These are phyloP conservation scores for Chlamydomonas schloesseri DNA, from an alignment of 139 green algal genomes.

Conservation along the genomic window DNA sequence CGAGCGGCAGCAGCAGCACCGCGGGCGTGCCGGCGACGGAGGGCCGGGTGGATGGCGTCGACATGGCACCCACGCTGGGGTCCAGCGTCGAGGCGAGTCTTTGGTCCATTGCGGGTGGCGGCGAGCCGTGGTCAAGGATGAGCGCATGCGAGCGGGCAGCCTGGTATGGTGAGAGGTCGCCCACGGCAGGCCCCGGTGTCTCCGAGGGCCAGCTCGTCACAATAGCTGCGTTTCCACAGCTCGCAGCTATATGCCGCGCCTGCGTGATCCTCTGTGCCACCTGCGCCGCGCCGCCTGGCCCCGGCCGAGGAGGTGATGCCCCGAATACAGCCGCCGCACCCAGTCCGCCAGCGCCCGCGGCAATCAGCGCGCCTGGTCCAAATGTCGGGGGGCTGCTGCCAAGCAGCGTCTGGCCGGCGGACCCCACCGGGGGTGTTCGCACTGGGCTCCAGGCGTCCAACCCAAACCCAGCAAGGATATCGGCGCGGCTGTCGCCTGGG, in stretches of 20 bases:
- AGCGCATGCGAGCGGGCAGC: neutral
- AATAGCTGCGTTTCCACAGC: neutral
- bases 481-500: too few species aligned
- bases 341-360: too few species aligned
- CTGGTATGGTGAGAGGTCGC: neutral
- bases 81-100: slow-evolving; percentile 14
- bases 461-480: too few species aligned
- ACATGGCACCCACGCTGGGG: neutral
- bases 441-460: too few species aligned
- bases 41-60: neutral
- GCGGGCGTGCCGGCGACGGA: neutral
- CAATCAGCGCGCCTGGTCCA: too few species aligned
- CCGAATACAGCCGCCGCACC: too few species aligned
- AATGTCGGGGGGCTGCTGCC: too few species aligned
- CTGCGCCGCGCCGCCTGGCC: too few species aligned
- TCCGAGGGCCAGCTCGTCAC: neutral
- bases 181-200: neutral
- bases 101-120: neutral
- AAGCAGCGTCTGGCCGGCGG: too few species aligned
- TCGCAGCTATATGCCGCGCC: neutral
- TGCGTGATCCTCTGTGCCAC: too few species aligned
- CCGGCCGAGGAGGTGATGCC: too few species aligned
- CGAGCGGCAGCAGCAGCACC: neutral
- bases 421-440: too few species aligned
- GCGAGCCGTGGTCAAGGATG: slow-evolving; percentile 5